Conservation (phyloP, 1,284 basidiomycete genomes). For the Boletellus deceptivus region DNA sequence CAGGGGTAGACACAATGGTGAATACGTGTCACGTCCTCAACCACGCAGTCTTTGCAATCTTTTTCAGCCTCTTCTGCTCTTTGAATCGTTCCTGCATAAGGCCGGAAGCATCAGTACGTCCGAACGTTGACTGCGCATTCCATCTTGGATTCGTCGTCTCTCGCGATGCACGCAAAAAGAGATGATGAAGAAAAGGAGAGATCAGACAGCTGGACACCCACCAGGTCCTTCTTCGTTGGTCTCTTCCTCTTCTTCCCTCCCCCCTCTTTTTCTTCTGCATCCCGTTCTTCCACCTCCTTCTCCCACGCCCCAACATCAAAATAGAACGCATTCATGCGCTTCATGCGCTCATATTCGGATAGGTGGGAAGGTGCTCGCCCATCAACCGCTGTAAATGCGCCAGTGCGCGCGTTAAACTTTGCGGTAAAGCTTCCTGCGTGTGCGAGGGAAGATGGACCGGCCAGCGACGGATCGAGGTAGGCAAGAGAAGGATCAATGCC, state of each 20-base stretch:
- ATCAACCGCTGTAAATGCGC: constrained; percentile 67
- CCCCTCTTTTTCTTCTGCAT: constrained; percentile 52
- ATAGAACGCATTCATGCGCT: constrained; percentile 86
- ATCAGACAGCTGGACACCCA: constrained; percentile 33
- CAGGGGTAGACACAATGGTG: background rate
- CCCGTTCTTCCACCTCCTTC: constrained; percentile 59
- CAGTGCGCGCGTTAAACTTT: constrained; percentile 84
- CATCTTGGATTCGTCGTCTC: constrained; percentile 21
- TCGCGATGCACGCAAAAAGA: constrained; percentile 21
- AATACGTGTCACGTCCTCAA: constrained; percentile 52
- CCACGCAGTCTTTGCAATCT: constrained; percentile 87
- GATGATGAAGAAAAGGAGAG: constrained; percentile 10
- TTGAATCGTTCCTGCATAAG: constrained; percentile 76
- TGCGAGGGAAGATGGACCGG: constrained; percentile 41
- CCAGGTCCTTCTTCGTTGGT: constrained; percentile 84
- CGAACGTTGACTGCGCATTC: constrained; percentile 17
- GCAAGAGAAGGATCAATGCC: constrained; percentile 87
- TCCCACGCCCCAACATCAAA: constrained; percentile 88
- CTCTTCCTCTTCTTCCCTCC: constrained; percentile 71
- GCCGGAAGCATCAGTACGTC: constrained; percentile 24
- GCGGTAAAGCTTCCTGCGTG: constrained; percentile 57
- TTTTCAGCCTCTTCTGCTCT: constrained; percentile 81
- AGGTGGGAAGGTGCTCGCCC: constrained; percentile 73
- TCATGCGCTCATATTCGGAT: constrained; percentile 79
- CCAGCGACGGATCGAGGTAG: constrained; percentile 70